Conservation (phyloP, 495 filamentous ascomycete genomes). For the Penicillium lividum region DNA sequence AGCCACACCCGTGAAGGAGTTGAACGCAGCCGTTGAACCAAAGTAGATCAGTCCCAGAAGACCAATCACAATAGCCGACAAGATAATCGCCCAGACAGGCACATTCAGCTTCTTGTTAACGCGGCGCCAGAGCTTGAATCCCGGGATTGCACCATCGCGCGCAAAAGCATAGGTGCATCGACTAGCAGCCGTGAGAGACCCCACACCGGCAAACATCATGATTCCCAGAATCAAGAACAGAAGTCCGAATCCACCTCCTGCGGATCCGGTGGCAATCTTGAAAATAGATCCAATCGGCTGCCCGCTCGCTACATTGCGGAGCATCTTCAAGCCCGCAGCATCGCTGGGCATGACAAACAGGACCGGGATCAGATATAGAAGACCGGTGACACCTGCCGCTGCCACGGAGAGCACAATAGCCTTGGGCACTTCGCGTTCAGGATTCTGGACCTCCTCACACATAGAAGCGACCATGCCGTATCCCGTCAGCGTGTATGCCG, state of each 20-base stretch:
- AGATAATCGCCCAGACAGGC: conserved; percentile 57
- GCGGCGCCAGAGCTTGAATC: conserved; percentile 62
- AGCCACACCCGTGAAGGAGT: conserved; percentile 66
- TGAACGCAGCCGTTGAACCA: conserved; percentile 61
- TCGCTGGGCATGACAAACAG: conserved; percentile 63
- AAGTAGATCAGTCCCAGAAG: conserved; percentile 66
- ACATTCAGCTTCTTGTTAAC: conserved; percentile 58
- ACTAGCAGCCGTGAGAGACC: conserved; percentile 70
- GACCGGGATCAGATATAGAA: conserved; percentile 67
- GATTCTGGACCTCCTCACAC: conserved; percentile 70
- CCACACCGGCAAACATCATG: conserved; percentile 69
- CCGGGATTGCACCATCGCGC: conserved; percentile 64
- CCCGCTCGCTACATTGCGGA: conserved; percentile 61
- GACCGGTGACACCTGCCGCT: conserved; percentile 67
- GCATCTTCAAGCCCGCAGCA: conserved; percentile 35
- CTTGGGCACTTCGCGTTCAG: conserved; percentile 64
- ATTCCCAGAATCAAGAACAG: conserved; percentile 73
- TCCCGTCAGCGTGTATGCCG: conserved; percentile 60
- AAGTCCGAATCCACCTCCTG: conserved; percentile 67
- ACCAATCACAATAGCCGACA: conserved; percentile 55
- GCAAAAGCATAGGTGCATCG: conserved; percentile 79
- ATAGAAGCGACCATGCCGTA: conserved; percentile 61
- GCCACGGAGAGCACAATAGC: conserved; percentile 71
- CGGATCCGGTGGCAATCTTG: conserved; percentile 38
- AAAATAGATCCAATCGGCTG: conserved; percentile 39